Conservation (phyloP, 257 asterid genomes). For the Nicotiana attenuata region DNA sequence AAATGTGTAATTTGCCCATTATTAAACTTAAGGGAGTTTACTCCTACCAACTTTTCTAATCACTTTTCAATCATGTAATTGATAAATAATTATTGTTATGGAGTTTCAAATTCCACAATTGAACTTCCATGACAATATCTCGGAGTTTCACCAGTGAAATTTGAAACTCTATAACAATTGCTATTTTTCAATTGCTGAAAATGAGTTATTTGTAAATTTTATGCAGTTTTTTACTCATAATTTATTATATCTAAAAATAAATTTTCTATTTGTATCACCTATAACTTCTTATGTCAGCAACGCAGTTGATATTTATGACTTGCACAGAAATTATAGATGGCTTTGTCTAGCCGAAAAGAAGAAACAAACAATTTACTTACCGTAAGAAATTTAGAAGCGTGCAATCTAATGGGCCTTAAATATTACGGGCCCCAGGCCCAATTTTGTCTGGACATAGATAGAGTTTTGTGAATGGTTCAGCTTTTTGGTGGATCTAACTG, state of each 20-base stretch:
- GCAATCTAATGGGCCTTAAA: background rate
- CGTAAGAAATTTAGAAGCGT: background rate
- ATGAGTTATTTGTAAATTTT: background rate
- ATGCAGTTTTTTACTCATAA: background rate
- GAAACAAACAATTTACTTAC: background rate
- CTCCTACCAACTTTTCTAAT: background rate
- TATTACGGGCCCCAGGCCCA: background rate
- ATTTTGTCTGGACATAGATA: background rate
- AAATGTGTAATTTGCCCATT: no score
- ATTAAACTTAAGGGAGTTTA: background rate
- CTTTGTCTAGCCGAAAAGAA: background rate
- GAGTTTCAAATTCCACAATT: background rate
- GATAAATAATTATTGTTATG: background rate
- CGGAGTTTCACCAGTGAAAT: background rate
- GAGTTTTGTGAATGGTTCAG: constrained; percentile 4
- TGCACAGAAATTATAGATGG: background rate
- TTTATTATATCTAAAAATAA: background rate
- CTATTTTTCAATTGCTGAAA: background rate
- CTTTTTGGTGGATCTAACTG: constrained; percentile 4
- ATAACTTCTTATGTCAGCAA: background rate
- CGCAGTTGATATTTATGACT: background rate
- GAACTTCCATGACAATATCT: background rate
- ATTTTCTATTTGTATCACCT: background rate
- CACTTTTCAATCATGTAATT: background rate
- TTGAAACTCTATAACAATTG: background rate